Evolutionary conservation across 1,284 basidiomycete genomes (phyloP).

Genomic region (Lentinus polychrous): DNA sequence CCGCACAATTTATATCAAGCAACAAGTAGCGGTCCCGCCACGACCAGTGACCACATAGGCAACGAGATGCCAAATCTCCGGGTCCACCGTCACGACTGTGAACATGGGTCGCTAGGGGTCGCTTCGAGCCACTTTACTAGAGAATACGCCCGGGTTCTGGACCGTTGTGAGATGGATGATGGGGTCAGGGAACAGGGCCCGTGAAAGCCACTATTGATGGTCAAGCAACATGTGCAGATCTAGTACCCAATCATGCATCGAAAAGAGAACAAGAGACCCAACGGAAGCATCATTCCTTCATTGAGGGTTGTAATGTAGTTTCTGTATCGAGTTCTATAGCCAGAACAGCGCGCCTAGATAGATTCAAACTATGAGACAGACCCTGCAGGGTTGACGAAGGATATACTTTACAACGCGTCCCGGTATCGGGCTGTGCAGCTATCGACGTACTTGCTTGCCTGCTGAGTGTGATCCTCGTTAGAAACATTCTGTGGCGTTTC

Average conservation of each 20-base stretch:
- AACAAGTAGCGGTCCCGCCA: not conserved
- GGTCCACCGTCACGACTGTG: conserved; percentile 4
- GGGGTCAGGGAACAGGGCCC: not conserved
- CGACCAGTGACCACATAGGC: not conserved
- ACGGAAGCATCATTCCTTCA: not conserved
- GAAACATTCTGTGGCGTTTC: no score
- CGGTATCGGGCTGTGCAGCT: no score
- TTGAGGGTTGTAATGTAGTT: not conserved
- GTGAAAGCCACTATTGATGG: not conserved
- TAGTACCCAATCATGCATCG: not conserved
- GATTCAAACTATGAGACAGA: not conserved
- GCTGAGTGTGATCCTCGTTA: no score
- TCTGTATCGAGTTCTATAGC: not conserved
- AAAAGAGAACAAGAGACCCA: not conserved
- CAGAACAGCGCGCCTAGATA: not conserved
- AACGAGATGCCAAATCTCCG: not conserved
- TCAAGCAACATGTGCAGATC: conserved; percentile 1
- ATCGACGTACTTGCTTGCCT: no score
- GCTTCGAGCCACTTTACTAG: conserved; percentile 1
- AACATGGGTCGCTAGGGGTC: conserved; percentile 8
- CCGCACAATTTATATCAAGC: not conserved
- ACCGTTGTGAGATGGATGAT: not conserved
- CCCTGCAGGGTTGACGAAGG: not conserved
- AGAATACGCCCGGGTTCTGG: conserved; percentile 5
- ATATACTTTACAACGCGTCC: no score